Percentiles rank a stretch among this genome's conserved stretches.
phyloP scores from a whole-genome alignment of 2,329 filamentous ascomycete species.

The Coniella vitis region DNA sequence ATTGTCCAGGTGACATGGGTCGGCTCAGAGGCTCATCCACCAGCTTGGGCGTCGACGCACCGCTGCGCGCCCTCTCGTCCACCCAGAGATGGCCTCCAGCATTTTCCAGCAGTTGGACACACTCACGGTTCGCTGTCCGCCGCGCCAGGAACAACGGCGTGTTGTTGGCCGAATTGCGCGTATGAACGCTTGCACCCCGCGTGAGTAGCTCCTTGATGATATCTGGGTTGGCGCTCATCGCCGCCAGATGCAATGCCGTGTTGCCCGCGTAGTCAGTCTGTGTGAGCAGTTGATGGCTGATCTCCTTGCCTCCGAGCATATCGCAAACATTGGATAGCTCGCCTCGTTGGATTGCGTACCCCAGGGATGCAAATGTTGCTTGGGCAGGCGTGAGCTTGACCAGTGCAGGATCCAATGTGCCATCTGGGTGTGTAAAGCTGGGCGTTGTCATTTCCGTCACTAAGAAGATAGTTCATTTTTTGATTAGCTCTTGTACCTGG shows the following conservation, averaged over 20 bases:
- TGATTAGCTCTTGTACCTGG: conserved; percentile 2
- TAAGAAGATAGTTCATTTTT: not conserved
- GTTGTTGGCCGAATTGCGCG: conserved; percentile 57
- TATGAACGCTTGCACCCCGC: conserved; percentile 60
- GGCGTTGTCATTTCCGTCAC: conserved; percentile 70
- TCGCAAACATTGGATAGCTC: conserved; percentile 59
- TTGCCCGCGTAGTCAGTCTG: conserved; percentile 77
- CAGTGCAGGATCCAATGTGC: conserved; percentile 36
- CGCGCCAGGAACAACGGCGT: conserved; percentile 59
- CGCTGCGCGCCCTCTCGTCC: conserved; percentile 31
- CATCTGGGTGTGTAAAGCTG: conserved; percentile 68
- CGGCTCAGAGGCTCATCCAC: conserved; percentile 9
- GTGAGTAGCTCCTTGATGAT: conserved; percentile 53
- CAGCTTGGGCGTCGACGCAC: conserved; percentile 8
- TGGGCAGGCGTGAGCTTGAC: conserved; percentile 40
- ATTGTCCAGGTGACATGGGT: conserved; percentile 14
- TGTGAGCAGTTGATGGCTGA: conserved; percentile 52
- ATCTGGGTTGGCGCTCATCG: conserved; percentile 45
- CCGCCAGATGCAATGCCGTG: conserved; percentile 56
- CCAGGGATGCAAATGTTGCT: conserved; percentile 66
- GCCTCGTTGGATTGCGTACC: conserved; percentile 71
- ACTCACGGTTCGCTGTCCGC: conserved; percentile 47
- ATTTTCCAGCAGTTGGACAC: conserved; percentile 46
- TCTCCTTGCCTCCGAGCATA: conserved; percentile 59
- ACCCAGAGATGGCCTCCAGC: conserved; percentile 55